Percentiles rank a stretch among this genome's conserved stretches.
phyloP scores from a whole-genome alignment of 2,329 filamentous ascomycete species.

The Ophiostoma quercus region DNA sequence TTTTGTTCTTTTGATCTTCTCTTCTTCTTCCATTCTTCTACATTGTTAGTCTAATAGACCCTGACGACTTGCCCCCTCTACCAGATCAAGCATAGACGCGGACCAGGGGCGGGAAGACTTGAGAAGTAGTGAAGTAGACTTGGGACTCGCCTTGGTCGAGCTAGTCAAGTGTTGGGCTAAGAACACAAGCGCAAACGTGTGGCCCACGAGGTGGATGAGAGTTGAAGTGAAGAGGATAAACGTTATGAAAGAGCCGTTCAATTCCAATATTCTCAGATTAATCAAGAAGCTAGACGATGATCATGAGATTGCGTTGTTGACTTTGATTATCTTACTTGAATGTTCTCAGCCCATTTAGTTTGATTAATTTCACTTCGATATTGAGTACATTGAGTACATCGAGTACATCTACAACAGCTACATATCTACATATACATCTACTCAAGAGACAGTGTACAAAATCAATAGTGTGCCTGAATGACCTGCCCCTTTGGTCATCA shows the following conservation, averaged over 20 bases:
- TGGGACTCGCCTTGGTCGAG: neutral
- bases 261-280: too few relatives aligned
- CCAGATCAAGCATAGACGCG: neutral
- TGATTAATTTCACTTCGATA: neutral
- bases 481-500: neutral
- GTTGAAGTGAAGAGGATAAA: neutral
- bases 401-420: too few relatives aligned
- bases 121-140: neutral
- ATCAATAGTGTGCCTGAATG: neutral
- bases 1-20: neutral
- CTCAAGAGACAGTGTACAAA: neutral
- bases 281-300: neutral
- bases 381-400: neutral
- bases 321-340: too few relatives aligned
- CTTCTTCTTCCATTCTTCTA: neutral
- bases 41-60: neutral
- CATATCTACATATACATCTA: neutral
- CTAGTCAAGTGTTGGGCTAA: neutral
- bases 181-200: neutral
- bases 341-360: neutral
- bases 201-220: neutral
- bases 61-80: slow-evolving; percentile 1
- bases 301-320: neutral
- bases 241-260: too few relatives aligned
- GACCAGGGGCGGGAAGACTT: neutral